Percentiles rank a stretch among this genome's conserved stretches.
These are phyloP conservation scores for Cutaneotrichosporon dermatis DNA, from an alignment of 1,284 basidiomycete genomes.

Conservation along the genomic window DNA sequence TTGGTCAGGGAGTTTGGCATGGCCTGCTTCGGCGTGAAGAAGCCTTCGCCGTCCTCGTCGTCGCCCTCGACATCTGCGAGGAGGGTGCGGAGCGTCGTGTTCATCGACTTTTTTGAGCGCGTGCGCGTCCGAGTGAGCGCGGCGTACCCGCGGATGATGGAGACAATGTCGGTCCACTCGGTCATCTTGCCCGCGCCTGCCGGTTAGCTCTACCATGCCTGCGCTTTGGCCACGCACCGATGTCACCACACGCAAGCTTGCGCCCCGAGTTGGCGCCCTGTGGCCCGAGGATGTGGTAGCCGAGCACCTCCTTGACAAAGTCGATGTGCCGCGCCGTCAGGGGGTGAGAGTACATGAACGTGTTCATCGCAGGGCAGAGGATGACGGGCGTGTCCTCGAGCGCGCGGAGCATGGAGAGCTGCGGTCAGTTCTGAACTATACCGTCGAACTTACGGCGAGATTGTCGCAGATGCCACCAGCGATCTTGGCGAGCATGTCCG, in stretches of 20 bases:
- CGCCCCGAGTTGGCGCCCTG: slow-evolving; percentile 32
- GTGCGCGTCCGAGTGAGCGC: slow-evolving; percentile 7
- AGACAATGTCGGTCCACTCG: slow-evolving; percentile 64
- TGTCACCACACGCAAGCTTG: slow-evolving; percentile 81
- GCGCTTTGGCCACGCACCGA: slow-evolving; percentile 56
- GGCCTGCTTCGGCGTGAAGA: neutral
- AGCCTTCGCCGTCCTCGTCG: neutral
- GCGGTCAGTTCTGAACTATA: neutral
- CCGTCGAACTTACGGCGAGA: slow-evolving; percentile 58
- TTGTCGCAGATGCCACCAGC: slow-evolving; percentile 86
- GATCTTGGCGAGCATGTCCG: slow-evolving; percentile 91
- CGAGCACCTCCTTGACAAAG: slow-evolving; percentile 65
- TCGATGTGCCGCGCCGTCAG: slow-evolving; percentile 77
- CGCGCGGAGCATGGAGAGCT: slow-evolving; percentile 89
- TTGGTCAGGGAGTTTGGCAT: too few relatives aligned
- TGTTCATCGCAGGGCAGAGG: slow-evolving; percentile 98
- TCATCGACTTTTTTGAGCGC: neutral
- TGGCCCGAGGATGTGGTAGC: slow-evolving; percentile 79
- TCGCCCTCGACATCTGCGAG: neutral
- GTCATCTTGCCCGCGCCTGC: slow-evolving; percentile 86
- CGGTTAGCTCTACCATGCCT: neutral
- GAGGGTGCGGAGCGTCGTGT: neutral
- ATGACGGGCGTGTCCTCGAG: slow-evolving; percentile 74
- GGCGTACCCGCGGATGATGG: slow-evolving; percentile 33
- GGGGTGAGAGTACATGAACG: slow-evolving; percentile 94